Conservation (phyloP, 1,284 basidiomycete genomes). For the Trametes versicolor region DNA sequence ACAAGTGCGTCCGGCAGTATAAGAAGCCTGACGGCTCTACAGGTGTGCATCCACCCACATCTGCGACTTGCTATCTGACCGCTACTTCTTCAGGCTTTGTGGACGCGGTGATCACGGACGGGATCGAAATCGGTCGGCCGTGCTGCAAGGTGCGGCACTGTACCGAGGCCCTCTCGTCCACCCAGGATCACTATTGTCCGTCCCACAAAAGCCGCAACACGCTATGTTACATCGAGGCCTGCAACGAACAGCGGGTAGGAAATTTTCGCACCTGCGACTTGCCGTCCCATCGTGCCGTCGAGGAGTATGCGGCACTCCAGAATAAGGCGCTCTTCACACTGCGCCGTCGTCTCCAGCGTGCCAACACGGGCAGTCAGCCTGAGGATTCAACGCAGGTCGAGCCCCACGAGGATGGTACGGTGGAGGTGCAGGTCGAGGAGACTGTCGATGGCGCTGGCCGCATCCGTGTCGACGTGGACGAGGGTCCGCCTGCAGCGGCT, state of each 20-base stretch:
- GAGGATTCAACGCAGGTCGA: background rate
- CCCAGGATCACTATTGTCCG: conserved; percentile 41
- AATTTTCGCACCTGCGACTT: background rate
- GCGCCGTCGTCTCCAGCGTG: conserved; percentile 4
- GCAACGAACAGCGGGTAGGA: background rate
- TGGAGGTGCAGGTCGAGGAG: too few relatives aligned
- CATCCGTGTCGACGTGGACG: too few relatives aligned
- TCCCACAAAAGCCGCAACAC: too few relatives aligned
- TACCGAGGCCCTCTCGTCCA: conserved; percentile 33
- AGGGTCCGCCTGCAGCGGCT: too few relatives aligned
- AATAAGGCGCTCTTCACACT: conserved; percentile 3
- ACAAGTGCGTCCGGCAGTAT: conserved; percentile 35
- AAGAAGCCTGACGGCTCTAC: conserved; percentile 25
- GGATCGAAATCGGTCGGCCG: conserved; percentile 43
- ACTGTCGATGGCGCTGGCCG: too few relatives aligned
- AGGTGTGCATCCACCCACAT: background rate
- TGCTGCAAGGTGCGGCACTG: conserved; percentile 43
- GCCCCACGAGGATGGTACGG: too few relatives aligned
- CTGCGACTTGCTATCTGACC: background rate
- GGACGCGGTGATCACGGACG: conserved; percentile 43
- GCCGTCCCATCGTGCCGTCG: background rate
- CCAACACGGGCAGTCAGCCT: background rate
- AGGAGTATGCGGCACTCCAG: background rate
- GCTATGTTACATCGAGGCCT: background rate
- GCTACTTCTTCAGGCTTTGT: conserved; percentile 31